Base-by-base conservation (phyloP, 805 yeast species). In the Wickerhamiella allomyrinae region DNA sequence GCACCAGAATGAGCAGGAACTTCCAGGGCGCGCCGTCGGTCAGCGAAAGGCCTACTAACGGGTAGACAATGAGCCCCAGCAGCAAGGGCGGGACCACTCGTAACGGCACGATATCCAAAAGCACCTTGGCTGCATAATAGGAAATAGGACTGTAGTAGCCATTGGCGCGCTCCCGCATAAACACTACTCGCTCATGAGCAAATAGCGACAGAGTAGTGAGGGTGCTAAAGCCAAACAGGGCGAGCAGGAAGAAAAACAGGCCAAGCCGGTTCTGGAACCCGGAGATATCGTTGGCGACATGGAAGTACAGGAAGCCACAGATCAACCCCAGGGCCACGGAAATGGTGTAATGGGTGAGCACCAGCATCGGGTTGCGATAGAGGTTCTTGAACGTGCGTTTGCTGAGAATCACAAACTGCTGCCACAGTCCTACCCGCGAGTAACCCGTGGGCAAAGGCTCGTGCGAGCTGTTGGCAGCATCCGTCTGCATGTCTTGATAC, bases 191-290 rank as follows among this genome's bases (percentile, higher is more conserved):
- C 58, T 91, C 98, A 41, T 75, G 70, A 0, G 94, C 77, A 59
- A 91, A 91, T 3, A 95, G 74, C 50, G 86, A 89, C 41, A 91
- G 66, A 0, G 96, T 93, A 0, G 97, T 89, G 54, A 91, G 69
- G 0, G 97, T 80, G 1, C 94, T 79, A 59, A 91, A 91, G 0
- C 98, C 98, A 66, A 91, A 87, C 54, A 87, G 73, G 3, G 97
- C 84, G 46, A 91, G 67, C 40, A 87, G 62, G 60, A 91, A 91
- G 67, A 91, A 89, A 61, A 91, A 91, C 46, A 91, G 66, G 0
- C 98, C 98, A 49, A 91, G 68, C 52, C 98, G 71, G 61, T 91
- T 91, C 60, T 91, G 98, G 67, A 91, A 91, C 0, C 98, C 98
- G 54, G 94, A 77, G 42, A 91, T 89, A 58, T 89, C 95, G 56